Percentiles rank a stretch among this genome's conserved stretches.
Conservation (phyloP, 2,329 filamentous ascomycete species). For the Monilinia fructigena region DNA sequence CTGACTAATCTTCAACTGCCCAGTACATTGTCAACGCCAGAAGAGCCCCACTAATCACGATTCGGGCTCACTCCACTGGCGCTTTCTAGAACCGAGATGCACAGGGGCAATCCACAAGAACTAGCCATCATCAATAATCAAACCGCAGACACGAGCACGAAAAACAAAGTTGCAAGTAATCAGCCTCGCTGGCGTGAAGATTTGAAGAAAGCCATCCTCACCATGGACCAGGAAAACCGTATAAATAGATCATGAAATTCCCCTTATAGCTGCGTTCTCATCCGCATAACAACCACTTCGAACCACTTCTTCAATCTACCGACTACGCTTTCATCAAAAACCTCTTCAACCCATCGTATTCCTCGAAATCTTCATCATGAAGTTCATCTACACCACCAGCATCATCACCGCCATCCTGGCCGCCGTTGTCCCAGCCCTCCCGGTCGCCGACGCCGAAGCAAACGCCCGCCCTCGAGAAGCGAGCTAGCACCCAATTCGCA, state of each 20-base stretch:
- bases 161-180: neutral
- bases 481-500: constrained; percentile 9
- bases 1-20: neutral
- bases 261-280: neutral
- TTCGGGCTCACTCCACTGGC: neutral
- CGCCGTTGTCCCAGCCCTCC: constrained; percentile 1
- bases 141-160: neutral
- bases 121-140: constrained; percentile 15
- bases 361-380: neutral
- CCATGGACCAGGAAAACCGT: neutral
- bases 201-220: neutral
- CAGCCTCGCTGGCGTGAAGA: neutral
- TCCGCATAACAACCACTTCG: neutral
- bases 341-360: neutral
- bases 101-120: neutral
- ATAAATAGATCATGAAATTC: constrained; percentile 2
- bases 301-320: neutral
- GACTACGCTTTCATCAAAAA: neutral
- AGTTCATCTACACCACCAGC: constrained; percentile 18
- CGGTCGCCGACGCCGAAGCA: constrained; percentile 3
- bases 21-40: neutral
- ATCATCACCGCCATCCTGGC: constrained; percentile 18
- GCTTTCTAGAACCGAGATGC: neutral
- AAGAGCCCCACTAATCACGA: neutral
- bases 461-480: neutral